These are phyloP conservation scores for Aspergillus alliaceus DNA, from an alignment of 2,329 filamentous ascomycete species.

Conservation along the genomic window DNA sequence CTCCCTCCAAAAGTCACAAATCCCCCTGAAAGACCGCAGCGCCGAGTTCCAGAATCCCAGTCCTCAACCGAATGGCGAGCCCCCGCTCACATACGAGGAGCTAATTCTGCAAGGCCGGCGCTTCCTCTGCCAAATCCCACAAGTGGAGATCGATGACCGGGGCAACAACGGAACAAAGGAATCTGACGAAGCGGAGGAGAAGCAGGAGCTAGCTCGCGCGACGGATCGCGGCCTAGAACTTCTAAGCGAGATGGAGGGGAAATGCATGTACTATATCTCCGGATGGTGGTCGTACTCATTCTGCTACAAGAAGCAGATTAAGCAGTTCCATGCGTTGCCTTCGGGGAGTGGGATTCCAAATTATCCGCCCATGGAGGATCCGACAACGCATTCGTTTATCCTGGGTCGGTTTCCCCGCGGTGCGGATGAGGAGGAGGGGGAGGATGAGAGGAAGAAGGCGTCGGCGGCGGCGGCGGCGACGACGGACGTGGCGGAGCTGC, in stretches of 20 bases:
- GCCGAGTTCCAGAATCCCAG: conserved; percentile 54
- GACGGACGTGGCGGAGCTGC: conserved; percentile 62
- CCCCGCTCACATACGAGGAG: conserved; percentile 61
- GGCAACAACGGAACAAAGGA: conserved; percentile 65
- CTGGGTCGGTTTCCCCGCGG: conserved; percentile 62
- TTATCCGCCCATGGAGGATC: conserved; percentile 75
- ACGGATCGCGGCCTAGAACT: conserved; percentile 78
- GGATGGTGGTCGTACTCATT: conserved; percentile 98
- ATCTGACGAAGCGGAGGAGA: conserved; percentile 64
- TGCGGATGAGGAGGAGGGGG: conserved; percentile 32
- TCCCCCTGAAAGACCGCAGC: conserved; percentile 21
- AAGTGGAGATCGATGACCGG: conserved; percentile 63
- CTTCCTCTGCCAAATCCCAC: conserved; percentile 83
- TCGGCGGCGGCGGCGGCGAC: conserved; percentile 21
- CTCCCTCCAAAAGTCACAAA: conserved; percentile 21
- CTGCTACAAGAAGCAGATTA: conserved; percentile 83
- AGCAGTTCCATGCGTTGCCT: conserved; percentile 84
- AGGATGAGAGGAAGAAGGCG: conserved; percentile 28
- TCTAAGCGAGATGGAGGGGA: conserved; percentile 71
- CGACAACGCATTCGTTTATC: conserved; percentile 71
- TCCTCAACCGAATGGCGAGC: conserved; percentile 27
- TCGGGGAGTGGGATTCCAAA: conserved; percentile 65
- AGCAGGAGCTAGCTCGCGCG: conserved; percentile 75
- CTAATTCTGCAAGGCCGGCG: conserved; percentile 69
- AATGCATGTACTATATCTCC: conserved; percentile 78